Base-by-base conservation (phyloP, 129 eudicot species). In the Flaveria robusta region DNA sequence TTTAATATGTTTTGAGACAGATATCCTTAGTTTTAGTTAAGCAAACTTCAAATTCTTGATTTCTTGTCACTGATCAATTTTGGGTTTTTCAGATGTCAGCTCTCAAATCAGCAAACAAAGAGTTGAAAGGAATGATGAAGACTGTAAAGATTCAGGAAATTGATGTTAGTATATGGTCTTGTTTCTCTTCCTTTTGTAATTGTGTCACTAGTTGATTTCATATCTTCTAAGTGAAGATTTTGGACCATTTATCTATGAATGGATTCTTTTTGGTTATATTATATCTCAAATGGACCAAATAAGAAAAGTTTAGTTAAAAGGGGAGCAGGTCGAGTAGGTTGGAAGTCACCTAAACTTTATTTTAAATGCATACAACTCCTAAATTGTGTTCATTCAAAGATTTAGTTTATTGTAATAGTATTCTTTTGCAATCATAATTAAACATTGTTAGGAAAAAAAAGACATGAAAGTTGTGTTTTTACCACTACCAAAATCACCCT, bases 81-180 rank as follows among this genome's bases (percentile, higher is more conserved):
- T 5, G n/a, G 47, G 22, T 54, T 76, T 70, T 79, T 18, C 91
- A 92, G 98, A 86, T 92, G 98, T 84, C 96, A 37, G 98, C 98
- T 51, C 31, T 92, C 85, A 89, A 92, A 75, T 81, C 96, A 15
- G 98, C 96, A 47, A 92, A 92, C 76, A 92, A 90, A 78, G 98
- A 92, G 66, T 79, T 92, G 83, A 92, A 92, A 83, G 98, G 98
- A 77, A 92, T 92, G 98, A 92, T 92, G 96, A 92, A 92, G 86
- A 86, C 90, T 0, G 98, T 92, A 56, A 93, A 90, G 79, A 88
- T 93, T 81, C 90, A 93, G 83, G 98, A 93, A 76, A 87, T 93
- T 74, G 98, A 90, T 82, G 98, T 92, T 70, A 59, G 92, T 11
- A n/a, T n/a, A n/a, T 11, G 27, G 7, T 24, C 20, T 43, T 34